Conservation (phyloP, 2,329 filamentous ascomycete species). For the Nothopassalora personata region DNA sequence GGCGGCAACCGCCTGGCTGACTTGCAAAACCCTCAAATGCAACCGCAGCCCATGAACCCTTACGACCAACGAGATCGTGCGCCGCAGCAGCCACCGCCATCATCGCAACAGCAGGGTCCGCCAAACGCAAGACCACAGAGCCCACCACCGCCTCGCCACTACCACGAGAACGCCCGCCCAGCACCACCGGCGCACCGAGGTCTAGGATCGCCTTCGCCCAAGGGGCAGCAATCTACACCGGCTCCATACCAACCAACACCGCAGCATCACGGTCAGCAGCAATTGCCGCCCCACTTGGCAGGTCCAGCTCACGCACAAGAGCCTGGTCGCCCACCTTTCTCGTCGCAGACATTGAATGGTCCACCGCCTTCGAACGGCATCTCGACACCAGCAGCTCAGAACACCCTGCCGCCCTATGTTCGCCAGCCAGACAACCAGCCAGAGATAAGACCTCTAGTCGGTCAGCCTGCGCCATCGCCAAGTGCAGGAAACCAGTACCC, state of each 20-base stretch:
- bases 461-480: slow-evolving; percentile 78
- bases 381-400: slow-evolving; percentile 45
- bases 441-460: slow-evolving; percentile 75
- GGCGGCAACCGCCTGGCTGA: slow-evolving; percentile 68
- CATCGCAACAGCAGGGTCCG: slow-evolving; percentile 48
- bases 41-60: slow-evolving; percentile 67
- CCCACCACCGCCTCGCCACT: slow-evolving; percentile 54
- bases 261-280: slow-evolving; percentile 41
- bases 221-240: slow-evolving; percentile 50
- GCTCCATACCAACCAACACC: slow-evolving; percentile 46
- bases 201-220: slow-evolving; percentile 53
- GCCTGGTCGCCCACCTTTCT: slow-evolving; percentile 19
- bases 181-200: slow-evolving; percentile 50
- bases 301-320: slow-evolving; percentile 20
- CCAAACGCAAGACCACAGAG: slow-evolving; percentile 35
- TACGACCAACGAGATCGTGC: slow-evolving; percentile 72
- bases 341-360: slow-evolving; percentile 22
- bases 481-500: slow-evolving; percentile 64
- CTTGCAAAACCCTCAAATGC: slow-evolving; percentile 58
- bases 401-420: slow-evolving; percentile 64
- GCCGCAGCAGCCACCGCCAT: slow-evolving; percentile 35
- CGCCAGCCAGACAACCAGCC: slow-evolving; percentile 59
- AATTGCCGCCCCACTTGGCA: slow-evolving; percentile 47
- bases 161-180: slow-evolving; percentile 35
- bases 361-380: slow-evolving; percentile 24